Base-by-base conservation (phyloP, 352 stramenopile species). In the Phytophthora pisi region DNA sequence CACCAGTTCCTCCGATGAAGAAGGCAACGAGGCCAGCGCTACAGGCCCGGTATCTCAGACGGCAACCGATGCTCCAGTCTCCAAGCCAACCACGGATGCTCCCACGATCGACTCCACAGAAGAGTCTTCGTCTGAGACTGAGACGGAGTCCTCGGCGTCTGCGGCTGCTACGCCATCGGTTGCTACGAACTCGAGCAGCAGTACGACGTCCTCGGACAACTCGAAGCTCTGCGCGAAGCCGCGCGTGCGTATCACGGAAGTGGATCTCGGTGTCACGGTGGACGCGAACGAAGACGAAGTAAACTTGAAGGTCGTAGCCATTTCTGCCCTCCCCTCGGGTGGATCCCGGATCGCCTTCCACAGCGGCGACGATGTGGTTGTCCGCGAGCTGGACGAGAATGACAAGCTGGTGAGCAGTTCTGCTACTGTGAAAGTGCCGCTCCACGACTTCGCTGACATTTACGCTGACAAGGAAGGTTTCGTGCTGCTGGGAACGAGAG, bases 401-500 rank as follows among this genome's bases (percentile, higher is more conserved):
- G 78, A 86, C 71, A 78, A 81, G 51, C 24, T 81, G 9, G 67
- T 82, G 4, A 66, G 64, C 28, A 72, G 66, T 13, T 71, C 64
- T 4, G 56, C 77, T 11, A 56, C 58, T 2, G 57, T 82, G 8
- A 60, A 77, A 26, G 73, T 79, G 13, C 65, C 65, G 30, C 31
- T 64, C 23, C 42, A 81, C 38, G 78, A 86, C 66, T 86, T 86
- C 51, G 75, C 64, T 20, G 75, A 86, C 56, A 79, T 86, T 50
- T 67, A 86, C 59, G 74, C 78, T 18, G 78, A 86, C 57, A 64
- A 71, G 58, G 73, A 83, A 38, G 78, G 78, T 0, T 86, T 86
- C 42, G 78, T 86, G 13, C 18, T 86, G 2, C 60, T 86, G 10
- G 66, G 67, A 0, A 83, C 78, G 54, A 77, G 78, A 43, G 75